Base-by-base conservation (phyloP, 176 grass and related monocot genomes). In the Metroxylon sagu region DNA sequence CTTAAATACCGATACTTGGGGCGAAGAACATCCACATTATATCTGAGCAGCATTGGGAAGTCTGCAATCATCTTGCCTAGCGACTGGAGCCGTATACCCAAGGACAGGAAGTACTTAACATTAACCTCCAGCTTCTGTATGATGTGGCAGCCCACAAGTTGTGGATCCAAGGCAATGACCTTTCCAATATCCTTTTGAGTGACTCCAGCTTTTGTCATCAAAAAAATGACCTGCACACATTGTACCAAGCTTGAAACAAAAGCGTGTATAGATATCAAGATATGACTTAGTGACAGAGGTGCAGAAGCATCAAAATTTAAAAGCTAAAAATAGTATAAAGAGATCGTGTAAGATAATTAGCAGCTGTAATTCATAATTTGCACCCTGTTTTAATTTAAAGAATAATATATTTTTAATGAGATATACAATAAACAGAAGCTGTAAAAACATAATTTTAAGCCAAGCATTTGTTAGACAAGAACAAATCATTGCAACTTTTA, bases 131-230 rank as follows among this genome's bases (percentile, higher is more conserved):
- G 75, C 71, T 96, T 96, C 64, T 72, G 77, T 16, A 72, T 59
- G n/a, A 96, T 90, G 84, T 85, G 87, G 25, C 92, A 91, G 58
- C 92, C 87, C 74, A 88, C 67, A 51, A 96, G 86, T 57, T 96
- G 92, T 5, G 92, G 86, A 61, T 96, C 92, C 68, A 85, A 68
- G 4, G 86, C 86, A 59, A 97, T 91, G 10, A 97, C 92, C 61
- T 97, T 97, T 31, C 83, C 86, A 14, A 97, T 88, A 56, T 91
- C 83, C 35, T 82, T 60, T 68, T 88, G 74, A 59, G 70, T 80
- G 12, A 97, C 92, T 66, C 72, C 92, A 62, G 62, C 92, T 62
- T 88, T 90, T 3, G 83, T 91, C 75, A 90, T 64, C 69, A 97
- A 72, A 76, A 85, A 97, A 68, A 90, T 82, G 35, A 97, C 75